These are phyloP conservation scores for Cucurbita moschata DNA, from an alignment of 306 rosid genomes.

Conservation along the genomic window DNA sequence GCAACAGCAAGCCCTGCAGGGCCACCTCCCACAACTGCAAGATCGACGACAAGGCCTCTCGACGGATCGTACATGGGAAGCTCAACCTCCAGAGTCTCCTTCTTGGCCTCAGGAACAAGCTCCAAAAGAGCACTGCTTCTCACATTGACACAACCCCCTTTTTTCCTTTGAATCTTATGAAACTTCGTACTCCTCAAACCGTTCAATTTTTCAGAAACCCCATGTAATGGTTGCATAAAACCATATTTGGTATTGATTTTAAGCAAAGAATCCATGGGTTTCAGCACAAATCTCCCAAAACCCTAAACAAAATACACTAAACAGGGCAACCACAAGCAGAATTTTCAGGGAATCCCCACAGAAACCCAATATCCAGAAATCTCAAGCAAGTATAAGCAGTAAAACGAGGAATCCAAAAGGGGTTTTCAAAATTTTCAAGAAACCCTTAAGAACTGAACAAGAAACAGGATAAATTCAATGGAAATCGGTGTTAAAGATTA, in stretches of 20 bases:
- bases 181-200: constrained; percentile 25
- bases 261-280: constrained; percentile 71
- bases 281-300: constrained; percentile 9
- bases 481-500: not conserved
- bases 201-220: constrained; percentile 55
- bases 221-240: constrained; percentile 63
- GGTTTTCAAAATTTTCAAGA: not conserved
- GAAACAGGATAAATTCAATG: not conserved
- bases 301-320: constrained; percentile 2
- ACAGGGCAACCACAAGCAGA: not conserved
- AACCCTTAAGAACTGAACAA: not conserved
- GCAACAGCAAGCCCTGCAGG: constrained; percentile 98
- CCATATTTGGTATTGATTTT: constrained; percentile 78
- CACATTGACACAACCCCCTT: constrained; percentile 31
- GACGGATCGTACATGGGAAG: constrained; percentile 78
- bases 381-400: not conserved
- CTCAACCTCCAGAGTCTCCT: constrained; percentile 77
- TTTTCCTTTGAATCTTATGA: constrained; percentile 34
- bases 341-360: not conserved
- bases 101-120: constrained; percentile 88
- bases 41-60: constrained; percentile 67
- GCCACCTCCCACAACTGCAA: constrained; percentile 94
- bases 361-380: constrained; percentile 4
- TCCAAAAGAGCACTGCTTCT: constrained; percentile 59
- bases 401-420: not conserved